phyloP scores from a whole-genome alignment of 306 rosid species.

The Lithocarpus polystachyus region DNA sequence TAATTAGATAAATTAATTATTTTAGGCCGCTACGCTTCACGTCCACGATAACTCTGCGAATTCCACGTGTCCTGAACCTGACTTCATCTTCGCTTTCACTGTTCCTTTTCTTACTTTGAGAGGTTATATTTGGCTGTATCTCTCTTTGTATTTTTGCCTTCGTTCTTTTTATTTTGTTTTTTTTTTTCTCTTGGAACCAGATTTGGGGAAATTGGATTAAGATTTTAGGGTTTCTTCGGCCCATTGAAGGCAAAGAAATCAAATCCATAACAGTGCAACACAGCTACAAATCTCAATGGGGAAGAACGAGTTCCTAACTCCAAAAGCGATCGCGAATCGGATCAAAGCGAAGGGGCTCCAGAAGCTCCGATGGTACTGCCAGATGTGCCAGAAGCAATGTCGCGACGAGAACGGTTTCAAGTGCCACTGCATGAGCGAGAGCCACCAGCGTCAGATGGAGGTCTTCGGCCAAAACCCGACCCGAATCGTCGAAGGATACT shows the following conservation, averaged over 20 bases:
- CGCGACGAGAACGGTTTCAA: constrained; percentile 93
- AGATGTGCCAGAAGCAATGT: constrained; percentile 98
- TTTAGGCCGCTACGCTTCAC: too few relatives aligned
- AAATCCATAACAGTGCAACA: not conserved
- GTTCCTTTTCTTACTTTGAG: too few relatives aligned
- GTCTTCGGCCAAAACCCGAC: constrained; percentile 73
- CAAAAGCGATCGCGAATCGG: constrained; percentile 86
- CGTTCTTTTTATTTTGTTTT: too few relatives aligned
- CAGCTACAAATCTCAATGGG: constrained; percentile 45
- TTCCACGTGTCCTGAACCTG: too few relatives aligned
- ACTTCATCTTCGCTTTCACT: too few relatives aligned
- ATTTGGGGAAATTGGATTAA: too few relatives aligned
- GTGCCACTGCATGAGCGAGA: constrained; percentile 92
- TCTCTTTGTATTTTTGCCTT: too few relatives aligned
- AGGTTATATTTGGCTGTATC: too few relatives aligned
- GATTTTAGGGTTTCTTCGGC: not conserved
- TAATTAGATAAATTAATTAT: too few relatives aligned
- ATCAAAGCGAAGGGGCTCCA: constrained; percentile 92
- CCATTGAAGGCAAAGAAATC: not conserved
- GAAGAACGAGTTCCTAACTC: constrained; percentile 82
- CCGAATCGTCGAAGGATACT: constrained; percentile 72
- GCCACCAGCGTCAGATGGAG: constrained; percentile 96
- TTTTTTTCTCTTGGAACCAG: too few relatives aligned
- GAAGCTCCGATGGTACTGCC: constrained; percentile 97
- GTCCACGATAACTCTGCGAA: too few relatives aligned